Evolutionary conservation across 2,329 filamentous ascomycete species (phyloP), one percentile per base, ranked within the genome.

Genomic region (Fusarium sp.): DNA sequence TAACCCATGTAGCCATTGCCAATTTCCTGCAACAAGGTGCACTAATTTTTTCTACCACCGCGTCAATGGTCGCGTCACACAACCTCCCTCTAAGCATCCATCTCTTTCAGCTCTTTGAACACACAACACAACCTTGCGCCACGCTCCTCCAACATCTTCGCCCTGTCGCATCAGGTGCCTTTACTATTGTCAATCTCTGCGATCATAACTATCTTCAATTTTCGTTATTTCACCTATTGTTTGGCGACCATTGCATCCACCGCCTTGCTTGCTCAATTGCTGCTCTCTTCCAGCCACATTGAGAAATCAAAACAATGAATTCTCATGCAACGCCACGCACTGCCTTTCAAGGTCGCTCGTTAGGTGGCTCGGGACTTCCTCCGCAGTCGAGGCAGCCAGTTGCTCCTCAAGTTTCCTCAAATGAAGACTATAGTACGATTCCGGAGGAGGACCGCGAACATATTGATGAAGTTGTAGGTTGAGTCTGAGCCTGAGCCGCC

Each of bases 361-460:
- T 83, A 68, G 80, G 77, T 26, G 78, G 75, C 15, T 78, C 81
- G 20, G 74, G 72, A 51, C 81, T 81, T 48, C 79, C 80, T 44
- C 77, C 79, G 32, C 80, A 81, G 63, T 78, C 78, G 30, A 78
- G 78, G 60, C 80, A 81, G 36, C 80, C 81, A 18, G 74, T 80
- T 15, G 77, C 81, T 22, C 80, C 79, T 18, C 82, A 82, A 52
- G 80, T 83, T 10, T 80, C 80, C 17, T 73, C 79, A 28, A 83
- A 83, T 66, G 82, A 84, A 52, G 82, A 84, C 38, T 84, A 84
- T 68, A 80, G 76, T 70, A 78, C 74, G 51, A 83, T 98, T 75
- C 92, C 91, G 26, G 95, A 98, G 79, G 95, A 98, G 83, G 95
- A 98, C 82, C 89, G 93, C 75, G 94, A 97, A 79, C 95, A 98